Evolutionary conservation across 352 stramenopile species (phyloP).

Genomic region (Globisporangium acanthophoron): DNA sequence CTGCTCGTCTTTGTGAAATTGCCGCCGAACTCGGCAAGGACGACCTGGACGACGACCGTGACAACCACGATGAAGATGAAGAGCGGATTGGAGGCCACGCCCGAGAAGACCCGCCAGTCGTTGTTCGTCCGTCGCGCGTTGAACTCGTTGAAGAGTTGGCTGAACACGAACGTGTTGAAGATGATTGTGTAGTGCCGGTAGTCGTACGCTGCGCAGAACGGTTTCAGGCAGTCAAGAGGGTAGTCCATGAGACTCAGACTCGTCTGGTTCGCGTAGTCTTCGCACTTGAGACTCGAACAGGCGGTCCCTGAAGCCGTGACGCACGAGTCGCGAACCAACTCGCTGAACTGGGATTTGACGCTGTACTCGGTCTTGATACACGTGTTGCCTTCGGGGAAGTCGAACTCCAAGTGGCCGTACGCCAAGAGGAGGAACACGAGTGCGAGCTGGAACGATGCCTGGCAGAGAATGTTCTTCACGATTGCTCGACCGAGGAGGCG

Average conservation of each 20-base stretch:
- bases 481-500: constrained; percentile 54
- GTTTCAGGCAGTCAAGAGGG: constrained; percentile 42
- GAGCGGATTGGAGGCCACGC: constrained; percentile 88
- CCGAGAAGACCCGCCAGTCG: constrained; percentile 93
- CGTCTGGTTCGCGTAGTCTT: constrained; percentile 48
- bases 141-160: constrained; percentile 92
- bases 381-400: constrained; percentile 47
- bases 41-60: constrained; percentile 92
- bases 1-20: constrained; percentile 75
- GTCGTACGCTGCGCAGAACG: constrained; percentile 54
- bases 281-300: constrained; percentile 47
- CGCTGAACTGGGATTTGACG: constrained; percentile 44
- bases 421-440: constrained; percentile 80
- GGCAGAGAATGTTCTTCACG: constrained; percentile 71
- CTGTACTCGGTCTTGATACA: constrained; percentile 39
- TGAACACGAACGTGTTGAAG: constrained; percentile 98
- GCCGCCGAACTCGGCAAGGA: constrained; percentile 96
- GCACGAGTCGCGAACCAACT: constrained; percentile 34
- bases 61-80: constrained; percentile 92
- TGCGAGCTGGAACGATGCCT: constrained; percentile 71
- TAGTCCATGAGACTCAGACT: constrained; percentile 30
- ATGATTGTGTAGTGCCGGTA: constrained; percentile 95
- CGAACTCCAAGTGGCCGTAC: constrained; percentile 55
- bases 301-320: constrained; percentile 33
- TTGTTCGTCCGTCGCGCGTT: constrained; percentile 89